Conservation (phyloP, 345 rosid species). For the Syzygium grande region DNA sequence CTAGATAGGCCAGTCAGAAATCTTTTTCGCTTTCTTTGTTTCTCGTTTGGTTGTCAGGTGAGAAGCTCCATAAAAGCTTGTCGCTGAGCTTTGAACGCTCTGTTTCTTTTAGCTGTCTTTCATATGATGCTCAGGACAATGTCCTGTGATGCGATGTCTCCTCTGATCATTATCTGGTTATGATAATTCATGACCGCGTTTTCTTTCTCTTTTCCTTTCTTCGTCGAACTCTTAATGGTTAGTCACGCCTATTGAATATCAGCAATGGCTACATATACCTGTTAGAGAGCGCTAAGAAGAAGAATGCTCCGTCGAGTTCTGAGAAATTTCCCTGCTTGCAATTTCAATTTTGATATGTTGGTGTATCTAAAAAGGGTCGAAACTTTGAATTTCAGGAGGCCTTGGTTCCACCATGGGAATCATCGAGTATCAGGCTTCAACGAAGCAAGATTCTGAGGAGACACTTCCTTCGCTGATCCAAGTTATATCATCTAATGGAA, state of each 20-base stretch:
- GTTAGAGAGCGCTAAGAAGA: background rate
- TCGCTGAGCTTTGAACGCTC: background rate
- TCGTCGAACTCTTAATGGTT: background rate
- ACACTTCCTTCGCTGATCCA: conserved; percentile 37
- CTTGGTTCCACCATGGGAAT: conserved; percentile 21
- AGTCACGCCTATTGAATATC: background rate
- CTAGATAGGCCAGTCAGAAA: background rate
- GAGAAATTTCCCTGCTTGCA: background rate
- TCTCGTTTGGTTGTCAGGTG: background rate
- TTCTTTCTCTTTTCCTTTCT: background rate
- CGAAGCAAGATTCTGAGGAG: conserved; percentile 14
- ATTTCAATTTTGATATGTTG: background rate
- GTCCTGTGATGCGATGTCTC: background rate
- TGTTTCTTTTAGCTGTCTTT: background rate
- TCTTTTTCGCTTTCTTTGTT: background rate
- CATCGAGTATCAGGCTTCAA: background rate
- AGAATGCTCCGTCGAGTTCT: background rate
- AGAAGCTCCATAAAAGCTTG: background rate
- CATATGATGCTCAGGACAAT: background rate
- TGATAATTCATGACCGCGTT: background rate
- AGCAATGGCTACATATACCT: background rate
- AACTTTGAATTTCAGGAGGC: background rate
- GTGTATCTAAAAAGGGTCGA: background rate
- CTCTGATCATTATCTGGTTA: background rate
- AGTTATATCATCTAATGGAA: conserved; percentile 33